A percentile compares a stretch with the other conserved stretches of the same genome.
These are phyloP conservation scores for Ogataea paradorogensis DNA, from an alignment of 805 yeast species.

Conservation along the genomic window DNA sequence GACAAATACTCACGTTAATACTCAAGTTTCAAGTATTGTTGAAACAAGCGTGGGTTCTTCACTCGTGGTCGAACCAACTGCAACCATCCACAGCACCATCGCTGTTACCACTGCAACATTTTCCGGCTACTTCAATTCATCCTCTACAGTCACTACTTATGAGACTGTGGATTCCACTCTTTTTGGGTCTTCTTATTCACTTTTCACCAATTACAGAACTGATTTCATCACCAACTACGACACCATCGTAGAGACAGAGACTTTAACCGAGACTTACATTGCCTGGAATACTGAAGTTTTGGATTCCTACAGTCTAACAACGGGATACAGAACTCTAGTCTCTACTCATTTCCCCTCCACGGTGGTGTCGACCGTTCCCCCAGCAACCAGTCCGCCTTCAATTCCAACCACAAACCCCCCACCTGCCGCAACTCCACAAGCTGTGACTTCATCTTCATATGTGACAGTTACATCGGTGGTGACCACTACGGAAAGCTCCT, in stretches of 20 bases:
- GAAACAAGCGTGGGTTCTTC: constrained; percentile 7
- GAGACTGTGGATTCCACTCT: constrained; percentile 7
- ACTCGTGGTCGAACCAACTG: constrained; percentile 11
- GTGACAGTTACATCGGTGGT: constrained; percentile 6
- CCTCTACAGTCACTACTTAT: constrained; percentile 3
- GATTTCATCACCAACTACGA: constrained; percentile 4
- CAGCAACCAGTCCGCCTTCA: constrained; percentile 1
- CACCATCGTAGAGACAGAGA: constrained; percentile 1
- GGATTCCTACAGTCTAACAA: constrained; percentile 11
- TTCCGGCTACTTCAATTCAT: constrained; percentile 15
- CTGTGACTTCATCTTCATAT: neutral
- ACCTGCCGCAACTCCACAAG: neutral
- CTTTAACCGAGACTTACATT: constrained; percentile 16
- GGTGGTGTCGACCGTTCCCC: constrained; percentile 1
- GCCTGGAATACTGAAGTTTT: constrained; percentile 11
- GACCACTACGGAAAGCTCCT: constrained; percentile 2
- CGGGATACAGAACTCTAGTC: constrained; percentile 12
- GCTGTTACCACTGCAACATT: constrained; percentile 10
- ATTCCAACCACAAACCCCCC: constrained; percentile 1
- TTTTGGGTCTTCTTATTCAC: constrained; percentile 8
- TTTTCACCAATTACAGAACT: constrained; percentile 6
- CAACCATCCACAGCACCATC: constrained; percentile 9
- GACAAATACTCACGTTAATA: constrained; percentile 8
- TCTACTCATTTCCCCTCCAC: constrained; percentile 17
- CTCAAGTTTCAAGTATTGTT: constrained; percentile 5